phyloP scores from a whole-genome alignment of 345 rosid species.

The Garcia nutans region DNA sequence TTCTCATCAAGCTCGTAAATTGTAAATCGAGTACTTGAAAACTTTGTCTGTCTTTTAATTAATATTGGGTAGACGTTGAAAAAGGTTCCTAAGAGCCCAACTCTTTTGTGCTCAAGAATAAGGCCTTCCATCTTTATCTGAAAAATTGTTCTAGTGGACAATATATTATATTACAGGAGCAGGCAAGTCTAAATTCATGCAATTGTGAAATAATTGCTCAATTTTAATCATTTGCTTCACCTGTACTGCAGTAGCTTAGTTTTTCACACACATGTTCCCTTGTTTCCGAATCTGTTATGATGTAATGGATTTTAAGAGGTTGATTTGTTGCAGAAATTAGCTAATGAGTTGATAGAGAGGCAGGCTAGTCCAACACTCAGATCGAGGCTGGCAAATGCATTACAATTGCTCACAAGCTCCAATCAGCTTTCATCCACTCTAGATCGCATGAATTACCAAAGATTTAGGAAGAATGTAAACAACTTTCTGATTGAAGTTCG shows the following conservation, averaged over 20 bases:
- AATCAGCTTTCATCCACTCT: constrained; percentile 77
- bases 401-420: constrained; percentile 72
- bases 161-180: neutral
- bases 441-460: constrained; percentile 86
- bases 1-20: neutral
- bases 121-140: too few species aligned
- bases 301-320: neutral
- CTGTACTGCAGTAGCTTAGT: too few species aligned
- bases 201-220: too few species aligned
- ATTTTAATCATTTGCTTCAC: neutral
- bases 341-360: constrained; percentile 71
- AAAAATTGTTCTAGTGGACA: neutral
- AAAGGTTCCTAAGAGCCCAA: neutral
- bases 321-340: constrained; percentile 55
- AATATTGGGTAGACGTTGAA: neutral
- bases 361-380: constrained; percentile 55
- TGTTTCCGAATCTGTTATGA: neutral
- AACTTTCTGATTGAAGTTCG: constrained; percentile 85
- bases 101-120: neutral
- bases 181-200: too few species aligned
- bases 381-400: constrained; percentile 68
- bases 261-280: neutral
- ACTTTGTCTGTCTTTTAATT: neutral
- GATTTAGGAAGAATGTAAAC: constrained; percentile 86
- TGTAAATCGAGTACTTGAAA: too few species aligned